phyloP scores from a whole-genome alignment of 2,329 filamentous ascomycete species.

The Colletotrichum sp. region DNA sequence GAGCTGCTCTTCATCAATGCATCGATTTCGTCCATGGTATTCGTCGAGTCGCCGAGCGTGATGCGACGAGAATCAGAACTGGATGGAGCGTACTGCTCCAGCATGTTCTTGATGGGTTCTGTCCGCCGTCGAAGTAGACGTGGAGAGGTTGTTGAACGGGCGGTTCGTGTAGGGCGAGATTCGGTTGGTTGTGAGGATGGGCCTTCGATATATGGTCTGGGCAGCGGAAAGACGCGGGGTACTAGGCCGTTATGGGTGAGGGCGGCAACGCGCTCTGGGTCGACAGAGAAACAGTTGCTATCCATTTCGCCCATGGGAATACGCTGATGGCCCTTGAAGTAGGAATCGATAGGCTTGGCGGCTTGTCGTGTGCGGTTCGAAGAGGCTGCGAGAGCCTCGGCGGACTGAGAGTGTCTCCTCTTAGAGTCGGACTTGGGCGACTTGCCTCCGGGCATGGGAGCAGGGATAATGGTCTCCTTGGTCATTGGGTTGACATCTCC shows the following conservation, averaged over 20 bases:
- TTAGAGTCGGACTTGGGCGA: conserved; percentile 50
- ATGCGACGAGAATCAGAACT: conserved; percentile 6
- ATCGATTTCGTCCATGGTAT: conserved; percentile 17
- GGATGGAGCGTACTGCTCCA: conserved; percentile 26
- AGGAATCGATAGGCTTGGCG: conserved; percentile 58
- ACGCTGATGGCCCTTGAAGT: conserved; percentile 55
- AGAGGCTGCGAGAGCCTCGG: conserved; percentile 21
- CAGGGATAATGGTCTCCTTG: conserved; percentile 66
- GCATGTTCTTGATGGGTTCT: conserved; percentile 54
- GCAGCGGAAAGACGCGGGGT: conserved; percentile 63
- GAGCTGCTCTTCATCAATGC: conserved; percentile 10
- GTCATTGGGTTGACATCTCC: conserved; percentile 92
- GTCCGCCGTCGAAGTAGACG: conserved; percentile 54
- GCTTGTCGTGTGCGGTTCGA: conserved; percentile 28
- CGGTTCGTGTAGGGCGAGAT: conserved; percentile 18
- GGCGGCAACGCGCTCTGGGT: conserved; percentile 51
- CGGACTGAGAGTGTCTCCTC: conserved; percentile 42
- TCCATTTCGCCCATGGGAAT: conserved; percentile 69
- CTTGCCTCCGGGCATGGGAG: conserved; percentile 45
- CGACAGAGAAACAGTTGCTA: conserved; percentile 62
- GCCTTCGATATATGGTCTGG: conserved; percentile 59
- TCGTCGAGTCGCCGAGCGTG: not conserved
- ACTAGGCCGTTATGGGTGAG: conserved; percentile 55
- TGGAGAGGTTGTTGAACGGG: conserved; percentile 36
- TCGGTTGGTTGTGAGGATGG: conserved; percentile 22